These are phyloP conservation scores for Pseudogymnoascus sp. DNA, from an alignment of 2,329 filamentous ascomycete genomes.

Conservation along the genomic window DNA sequence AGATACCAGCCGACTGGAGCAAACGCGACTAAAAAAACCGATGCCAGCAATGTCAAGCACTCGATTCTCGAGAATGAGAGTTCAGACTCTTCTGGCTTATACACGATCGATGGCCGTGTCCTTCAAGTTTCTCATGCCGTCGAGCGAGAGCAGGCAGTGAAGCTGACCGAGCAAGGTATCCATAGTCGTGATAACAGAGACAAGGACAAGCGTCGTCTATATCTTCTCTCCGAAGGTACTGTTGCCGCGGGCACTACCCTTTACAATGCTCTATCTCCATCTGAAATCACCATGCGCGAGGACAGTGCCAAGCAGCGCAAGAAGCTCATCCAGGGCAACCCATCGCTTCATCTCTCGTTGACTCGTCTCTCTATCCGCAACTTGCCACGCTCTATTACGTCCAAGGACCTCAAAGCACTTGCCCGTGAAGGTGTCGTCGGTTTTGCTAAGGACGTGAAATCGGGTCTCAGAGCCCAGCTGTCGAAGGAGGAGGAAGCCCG, in stretches of 20 bases:
- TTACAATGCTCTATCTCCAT: conserved; percentile 65
- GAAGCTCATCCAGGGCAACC: conserved; percentile 84
- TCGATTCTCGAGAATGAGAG: conserved; percentile 85
- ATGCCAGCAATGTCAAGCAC: conserved; percentile 50
- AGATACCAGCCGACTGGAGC: conserved; percentile 39
- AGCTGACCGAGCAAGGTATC: conserved; percentile 62
- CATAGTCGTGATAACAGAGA: conserved; percentile 57
- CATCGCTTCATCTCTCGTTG: conserved; percentile 77
- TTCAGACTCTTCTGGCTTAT: conserved; percentile 71
- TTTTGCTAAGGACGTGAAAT: conserved; percentile 84
- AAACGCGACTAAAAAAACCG: conserved; percentile 26
- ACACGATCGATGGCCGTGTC: conserved; percentile 84
- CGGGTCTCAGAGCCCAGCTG: conserved; percentile 64
- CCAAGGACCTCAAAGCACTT: conserved; percentile 84
- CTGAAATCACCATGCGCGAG: conserved; percentile 82
- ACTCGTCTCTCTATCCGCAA: conserved; percentile 89
- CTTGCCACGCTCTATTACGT: conserved; percentile 71
- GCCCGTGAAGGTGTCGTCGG: conserved; percentile 89
- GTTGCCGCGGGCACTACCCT: conserved; percentile 71
- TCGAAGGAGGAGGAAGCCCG: conserved; percentile 84
- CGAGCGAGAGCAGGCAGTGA: conserved; percentile 69
- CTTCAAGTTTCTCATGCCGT: conserved; percentile 81
- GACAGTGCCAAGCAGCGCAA: conserved; percentile 81
- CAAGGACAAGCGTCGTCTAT: conserved; percentile 84
- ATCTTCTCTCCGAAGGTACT: conserved; percentile 78